Evolutionary conservation across 441 rosid genomes (phyloP), one percentile per base, ranked within the genome.

Genomic region (Corymbia calophylla): DNA sequence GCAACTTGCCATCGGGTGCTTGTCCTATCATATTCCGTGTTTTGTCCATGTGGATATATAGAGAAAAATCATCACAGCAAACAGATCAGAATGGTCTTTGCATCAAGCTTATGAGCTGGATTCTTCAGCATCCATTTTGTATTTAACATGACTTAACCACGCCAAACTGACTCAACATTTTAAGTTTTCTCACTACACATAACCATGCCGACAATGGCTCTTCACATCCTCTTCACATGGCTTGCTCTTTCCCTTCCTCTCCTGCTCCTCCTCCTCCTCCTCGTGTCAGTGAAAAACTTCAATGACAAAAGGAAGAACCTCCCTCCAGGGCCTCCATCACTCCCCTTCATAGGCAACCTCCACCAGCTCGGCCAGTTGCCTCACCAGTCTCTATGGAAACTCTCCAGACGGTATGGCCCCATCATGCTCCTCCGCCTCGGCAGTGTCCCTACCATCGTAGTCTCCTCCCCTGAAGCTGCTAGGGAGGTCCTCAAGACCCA

Each of bases 311-410:
- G 31, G 73, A 66, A 66, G 77, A 66, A 66, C 3, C 77, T 66
- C 44, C 77, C 77, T 66, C 44, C 77, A 66, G 77, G 77, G 23
- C 68, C 68, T 62, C 68, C 68, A 62, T 31, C 68, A 62, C 68
- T 62, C 49, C 92, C 94, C 4, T 87, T 94, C 70, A n/a, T 93
- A 48, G 94, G 94, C n/a, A 93, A 94, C 91, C 88, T 94, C 66
- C 94, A 93, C 88, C 91, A 93, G 64, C 92, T 93, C 14, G 89
- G 93, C 6, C 84, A 90, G 25, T 35, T 92, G 39, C 93, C 91
- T 16, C 94, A 93, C 88, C 88, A 60, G 81, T 90, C 90, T 25
- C 87, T 91, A 5, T 73, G 87, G 88, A 15, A 89, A 9, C 91
- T 93, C 48, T 92, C 93, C 6, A 53, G 89, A 58, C 90, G 53